Evolutionary conservation across 1,284 basidiomycete genomes (phyloP), one percentile per base, ranked within the genome.

Genomic region (Rugosomyces carneus): DNA sequence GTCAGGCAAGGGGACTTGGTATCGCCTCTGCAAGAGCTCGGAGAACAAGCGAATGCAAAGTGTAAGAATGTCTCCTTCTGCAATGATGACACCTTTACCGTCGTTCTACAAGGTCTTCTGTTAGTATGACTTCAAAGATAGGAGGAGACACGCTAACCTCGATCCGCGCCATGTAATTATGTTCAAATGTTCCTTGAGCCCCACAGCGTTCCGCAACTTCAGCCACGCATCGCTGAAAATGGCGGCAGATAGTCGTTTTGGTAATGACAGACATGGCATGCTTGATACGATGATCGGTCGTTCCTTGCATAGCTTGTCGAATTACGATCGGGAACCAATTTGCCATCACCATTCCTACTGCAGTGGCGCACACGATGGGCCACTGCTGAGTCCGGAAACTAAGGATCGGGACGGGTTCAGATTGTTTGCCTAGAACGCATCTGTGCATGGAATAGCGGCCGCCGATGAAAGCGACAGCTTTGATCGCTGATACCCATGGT

Each of bases 381-480:
- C 69, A 71, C 44, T 78, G 75, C 51, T 79, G 77, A 0, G 76
- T 79, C n/a, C 77, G 68, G 61, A 79, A 78, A 5, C 69, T 60
- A 41, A 78, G 68, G 56, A 79, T 76, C 1, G 75, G 73, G 3
- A 67, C 57, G 10, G 66, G 68, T 13, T 53, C 39, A 19, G 59
- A 50, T 4, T 60, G 58, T 53, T 71, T 72, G 0, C 74, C 72
- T 31, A 65, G 59, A 39, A 79, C 57, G 40, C 59, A 68, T 32
- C 77, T 68, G 53, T 71, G 68, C 63, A 71, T 68, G 4, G 76
- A 76, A 45, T 79, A 79, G 37, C 60, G 63, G 13, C 70, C 73
- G 1, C 67, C 70, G 37, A 78, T 75, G 51, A 66, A 75, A 2
- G 75, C 70, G 8, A 66, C 58, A n/a, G 67, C 60, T 50, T 76